Percentiles rank a stretch among this genome's conserved stretches.
These are phyloP conservation scores for Fonsecaea nubica DNA, from an alignment of 2,329 filamentous ascomycete species.

Conservation along the genomic window DNA sequence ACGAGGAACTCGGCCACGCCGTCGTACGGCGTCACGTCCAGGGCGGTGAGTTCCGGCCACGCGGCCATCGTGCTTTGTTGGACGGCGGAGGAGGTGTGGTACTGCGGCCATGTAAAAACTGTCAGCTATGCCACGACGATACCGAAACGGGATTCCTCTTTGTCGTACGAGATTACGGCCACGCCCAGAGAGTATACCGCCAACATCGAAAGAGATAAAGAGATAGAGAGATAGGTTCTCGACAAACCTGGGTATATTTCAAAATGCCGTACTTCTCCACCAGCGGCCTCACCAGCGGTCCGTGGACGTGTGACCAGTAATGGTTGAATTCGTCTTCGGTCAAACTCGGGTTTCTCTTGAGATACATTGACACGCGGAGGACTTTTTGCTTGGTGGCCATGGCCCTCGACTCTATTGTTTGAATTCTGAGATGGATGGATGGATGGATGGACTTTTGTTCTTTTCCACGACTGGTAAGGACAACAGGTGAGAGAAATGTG, in stretches of 20 bases:
- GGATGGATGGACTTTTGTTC: not conserved
- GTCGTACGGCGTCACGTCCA: constrained; percentile 6
- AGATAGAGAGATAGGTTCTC: too few species aligned
- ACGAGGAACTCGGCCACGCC: constrained; percentile 19
- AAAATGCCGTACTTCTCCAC: constrained; percentile 19
- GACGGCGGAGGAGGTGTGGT: constrained; percentile 4
- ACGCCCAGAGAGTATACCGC: not conserved
- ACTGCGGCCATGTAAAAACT: constrained; percentile 3
- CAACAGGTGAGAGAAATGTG: not conserved
- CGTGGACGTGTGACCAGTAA: constrained; percentile 9
- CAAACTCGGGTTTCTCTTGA: constrained; percentile 8
- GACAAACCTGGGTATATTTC: constrained; percentile 19
- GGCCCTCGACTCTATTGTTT: not conserved
- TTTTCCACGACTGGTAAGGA: not conserved
- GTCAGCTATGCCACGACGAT: not conserved
- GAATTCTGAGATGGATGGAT: not conserved
- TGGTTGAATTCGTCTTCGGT: constrained; percentile 14
- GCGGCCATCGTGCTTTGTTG: not conserved
- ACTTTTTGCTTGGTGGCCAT: constrained; percentile 4
- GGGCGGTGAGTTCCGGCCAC: constrained; percentile 9
- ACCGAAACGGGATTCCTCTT: too few species aligned
- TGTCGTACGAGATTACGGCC: not conserved
- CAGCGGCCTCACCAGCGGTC: constrained; percentile 7
- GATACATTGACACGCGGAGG: constrained; percentile 6
- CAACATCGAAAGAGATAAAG: too few species aligned